These are phyloP conservation scores for Xylaria scruposa DNA, from an alignment of 495 filamentous ascomycete genomes.

Conservation along the genomic window DNA sequence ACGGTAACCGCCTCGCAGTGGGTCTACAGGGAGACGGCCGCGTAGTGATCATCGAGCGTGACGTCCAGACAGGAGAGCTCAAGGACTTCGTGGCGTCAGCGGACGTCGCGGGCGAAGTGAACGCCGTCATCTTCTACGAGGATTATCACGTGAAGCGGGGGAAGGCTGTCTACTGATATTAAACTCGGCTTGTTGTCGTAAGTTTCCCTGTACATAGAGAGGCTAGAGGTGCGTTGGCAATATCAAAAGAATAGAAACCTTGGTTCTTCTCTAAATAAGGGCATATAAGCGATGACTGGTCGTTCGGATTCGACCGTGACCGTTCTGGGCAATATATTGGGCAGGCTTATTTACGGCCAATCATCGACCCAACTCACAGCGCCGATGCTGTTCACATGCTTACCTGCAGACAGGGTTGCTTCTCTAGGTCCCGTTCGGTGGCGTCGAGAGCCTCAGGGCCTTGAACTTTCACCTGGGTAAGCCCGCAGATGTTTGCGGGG, in stretches of 20 bases:
- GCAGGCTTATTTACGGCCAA: conserved; percentile 4
- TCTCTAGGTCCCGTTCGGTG: background rate
- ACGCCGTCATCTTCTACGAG: conserved; percentile 68
- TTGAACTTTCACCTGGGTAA: conserved; percentile 20
- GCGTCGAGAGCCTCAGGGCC: conserved; percentile 22
- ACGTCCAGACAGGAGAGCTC: conserved; percentile 61
- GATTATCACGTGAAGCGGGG: conserved; percentile 36
- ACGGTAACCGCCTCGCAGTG: conserved; percentile 65
- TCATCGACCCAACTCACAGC: background rate
- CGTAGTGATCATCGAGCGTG: conserved; percentile 65
- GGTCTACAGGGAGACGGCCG: conserved; percentile 65
- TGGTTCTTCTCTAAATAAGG: conserved; percentile 17
- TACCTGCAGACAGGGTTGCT: conserved; percentile 4
- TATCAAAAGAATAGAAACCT: conserved; percentile 11
- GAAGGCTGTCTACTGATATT: background rate
- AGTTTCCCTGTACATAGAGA: conserved; percentile 15
- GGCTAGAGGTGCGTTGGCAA: conserved; percentile 11
- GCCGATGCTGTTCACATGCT: conserved; percentile 19
- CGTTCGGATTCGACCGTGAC: background rate
- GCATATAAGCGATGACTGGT: conserved; percentile 20
- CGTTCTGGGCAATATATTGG: background rate
- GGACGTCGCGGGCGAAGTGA: conserved; percentile 59
- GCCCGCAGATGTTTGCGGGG: conserved; percentile 13
- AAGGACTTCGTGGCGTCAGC: conserved; percentile 57
- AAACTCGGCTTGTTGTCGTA: conserved; percentile 15